Evolutionary conservation across 805 yeast genomes (phyloP), one percentile per base, ranked within the genome.

Genomic region (Cyberlindnera mrakii): DNA sequence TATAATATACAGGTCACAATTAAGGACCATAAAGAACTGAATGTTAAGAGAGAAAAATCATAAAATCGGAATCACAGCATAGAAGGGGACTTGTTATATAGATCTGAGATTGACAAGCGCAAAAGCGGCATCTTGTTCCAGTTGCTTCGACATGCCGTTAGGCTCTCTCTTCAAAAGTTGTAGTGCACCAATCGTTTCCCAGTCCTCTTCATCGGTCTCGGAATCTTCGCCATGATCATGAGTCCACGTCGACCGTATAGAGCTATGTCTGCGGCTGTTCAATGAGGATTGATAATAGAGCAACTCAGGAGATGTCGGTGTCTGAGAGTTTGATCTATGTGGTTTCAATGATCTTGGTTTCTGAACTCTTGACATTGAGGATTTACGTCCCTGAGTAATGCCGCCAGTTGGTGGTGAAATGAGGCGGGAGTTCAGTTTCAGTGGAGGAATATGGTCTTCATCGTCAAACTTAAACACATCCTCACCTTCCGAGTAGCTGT

Each of bases 191-290:
- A 90, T 82, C 0, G 88, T 67, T 48, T 81, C 85, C 99, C 99
- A 91, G 63, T 91, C 98, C 63, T 91, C 99, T 58, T 91, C 98
- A 62, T 91, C 99, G 0, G 99, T 91, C 56, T 87, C 95, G 7
- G 52, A 45, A 33, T 46, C 42, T 29, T 35, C 45, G 14, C 35
- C 43, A n/a, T 39, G 38, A 9, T 68, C 40, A 59, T 48, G 30
- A 68, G 75, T 35, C 60, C 74, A 40, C 65, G 65, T 53, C 59
- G 69, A 50, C 72, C 78, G 53, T 66, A 72, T 53, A 56, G 58
- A 55, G 25, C 53, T 48, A 41, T 55, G 51, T 46, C 60, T 47
- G 51, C 57, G 53, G 25, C 50, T 47, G 36, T 42, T 37, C n/a
- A 29, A 14, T 11, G 20, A 25, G 4, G 35, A n/a, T n/a, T 40